Conservation (phyloP, 1,284 basidiomycete species). For the Taiwanofungus camphoratus region DNA sequence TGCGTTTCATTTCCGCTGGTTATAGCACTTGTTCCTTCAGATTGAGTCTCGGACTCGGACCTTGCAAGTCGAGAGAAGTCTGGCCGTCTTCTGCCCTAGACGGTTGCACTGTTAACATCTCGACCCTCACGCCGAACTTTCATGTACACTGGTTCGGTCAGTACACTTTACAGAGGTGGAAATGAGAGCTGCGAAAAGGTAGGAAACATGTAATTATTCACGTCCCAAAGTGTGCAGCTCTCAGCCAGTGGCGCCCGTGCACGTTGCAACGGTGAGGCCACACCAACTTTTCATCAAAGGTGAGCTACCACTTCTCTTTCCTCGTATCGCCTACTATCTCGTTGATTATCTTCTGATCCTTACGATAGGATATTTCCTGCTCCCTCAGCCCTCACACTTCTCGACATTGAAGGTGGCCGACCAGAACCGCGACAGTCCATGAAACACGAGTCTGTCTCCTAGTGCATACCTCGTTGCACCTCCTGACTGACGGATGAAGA, state of each 20-base stretch:
- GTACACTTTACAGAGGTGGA: neutral
- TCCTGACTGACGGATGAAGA: slow-evolving; percentile 10
- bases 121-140: no score
- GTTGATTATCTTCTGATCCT: slow-evolving; percentile 3
- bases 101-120: no score
- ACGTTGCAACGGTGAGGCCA: slow-evolving; percentile 5
- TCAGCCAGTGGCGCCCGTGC: neutral
- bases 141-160: neutral
- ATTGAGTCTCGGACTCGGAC: no score
- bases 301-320: neutral
- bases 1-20: no score
- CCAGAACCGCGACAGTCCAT: slow-evolving; percentile 1
- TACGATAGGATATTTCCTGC: neutral
- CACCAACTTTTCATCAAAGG: neutral
- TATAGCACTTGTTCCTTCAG: no score
- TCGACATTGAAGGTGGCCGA: neutral
- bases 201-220: no score
- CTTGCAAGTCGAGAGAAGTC: no score
- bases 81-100: no score
- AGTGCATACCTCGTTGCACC: slow-evolving; percentile 13
- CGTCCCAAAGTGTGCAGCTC: slow-evolving; percentile 1
- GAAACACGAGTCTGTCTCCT: slow-evolving; percentile 3
- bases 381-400: neutral
- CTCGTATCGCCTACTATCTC: neutral
- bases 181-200: neutral